Conservation (phyloP, 108 stramenopile genomes). For the Cyclotella distinguenda region DNA sequence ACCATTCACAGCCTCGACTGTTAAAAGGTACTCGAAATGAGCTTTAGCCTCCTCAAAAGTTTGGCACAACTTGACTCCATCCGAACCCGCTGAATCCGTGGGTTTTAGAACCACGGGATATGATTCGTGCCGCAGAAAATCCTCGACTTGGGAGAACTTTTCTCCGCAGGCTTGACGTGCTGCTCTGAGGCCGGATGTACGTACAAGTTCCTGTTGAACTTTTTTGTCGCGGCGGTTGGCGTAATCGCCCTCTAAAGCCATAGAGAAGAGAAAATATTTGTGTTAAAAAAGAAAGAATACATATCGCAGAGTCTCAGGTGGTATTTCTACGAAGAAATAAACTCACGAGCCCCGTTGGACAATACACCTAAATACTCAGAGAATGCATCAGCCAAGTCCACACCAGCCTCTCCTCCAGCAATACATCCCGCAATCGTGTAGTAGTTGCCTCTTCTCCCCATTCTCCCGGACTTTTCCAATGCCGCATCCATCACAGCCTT, state of each 20-base stretch:
- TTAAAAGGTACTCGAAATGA: slow-evolving; percentile 86
- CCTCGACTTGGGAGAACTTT: slow-evolving; percentile 66
- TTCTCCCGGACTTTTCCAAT: neutral
- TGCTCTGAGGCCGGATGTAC: slow-evolving; percentile 66
- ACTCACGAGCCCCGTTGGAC: slow-evolving; percentile 61
- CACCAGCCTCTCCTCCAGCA: slow-evolving; percentile 86
- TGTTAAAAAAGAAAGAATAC: neutral
- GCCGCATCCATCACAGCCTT: slow-evolving; percentile 26
- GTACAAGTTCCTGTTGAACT: slow-evolving; percentile 81
- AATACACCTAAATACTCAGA: slow-evolving; percentile 62
- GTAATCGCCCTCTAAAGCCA: slow-evolving; percentile 33
- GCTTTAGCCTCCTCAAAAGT: slow-evolving; percentile 84
- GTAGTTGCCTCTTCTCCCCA: slow-evolving; percentile 16
- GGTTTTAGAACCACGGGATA: slow-evolving; percentile 91
- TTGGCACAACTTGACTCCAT: slow-evolving; percentile 91
- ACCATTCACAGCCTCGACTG: slow-evolving; percentile 87
- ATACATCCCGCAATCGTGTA: slow-evolving; percentile 56
- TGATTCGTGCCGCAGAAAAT: slow-evolving; percentile 59
- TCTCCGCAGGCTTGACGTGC: slow-evolving; percentile 81
- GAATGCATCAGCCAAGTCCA: slow-evolving; percentile 71
- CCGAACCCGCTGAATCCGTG: slow-evolving; percentile 90
- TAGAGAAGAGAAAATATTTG: neutral
- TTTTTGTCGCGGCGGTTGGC: slow-evolving; percentile 84
- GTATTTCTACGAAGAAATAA: neutral
- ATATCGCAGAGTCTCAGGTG: neutral